Base-by-base conservation (phyloP, 768 basidiomycete species). In the Russula sp. region DNA sequence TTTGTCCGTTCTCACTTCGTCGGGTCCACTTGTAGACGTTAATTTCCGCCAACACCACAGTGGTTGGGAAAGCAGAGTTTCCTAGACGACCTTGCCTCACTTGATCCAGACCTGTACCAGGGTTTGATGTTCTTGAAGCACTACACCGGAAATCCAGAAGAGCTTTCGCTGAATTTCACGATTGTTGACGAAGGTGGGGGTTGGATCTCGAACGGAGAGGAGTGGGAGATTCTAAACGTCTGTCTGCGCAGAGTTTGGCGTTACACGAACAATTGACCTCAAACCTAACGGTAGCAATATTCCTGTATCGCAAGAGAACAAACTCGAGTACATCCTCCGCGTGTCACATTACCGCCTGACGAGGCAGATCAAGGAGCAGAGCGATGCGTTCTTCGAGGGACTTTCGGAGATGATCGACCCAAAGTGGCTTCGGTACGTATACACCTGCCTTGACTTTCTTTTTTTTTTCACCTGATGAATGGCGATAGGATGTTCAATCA, bases 111-210 rank as follows among this genome's bases (percentile, higher is more conserved):
- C 64, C 76, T 99, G 18, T 99, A 98, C 71, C 86, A 90, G 54
- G 96, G 96, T 0, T 79, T 98, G 1, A 80, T 96, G 49, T 93
- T 90, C 75, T 80, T 99, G 34, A 98, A 98, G 74, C 93, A 95
- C 69, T 96, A 94, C 70, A 77, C 82, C 0, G 91, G 87, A 1
- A 83, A 94, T 67, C 81, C 85, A 20, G 94, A 97, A 63, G 97
- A 98, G 43, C 76, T 98, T 10, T 83, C 92, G 0, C 73, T 98
- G 38, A 96, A 90, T 69, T 98, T 98, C 65, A 90, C 93, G 0
- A 82, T 96, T 38, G 87, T 86, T 0, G 79, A 86, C 16, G 91
- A 98, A 69, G 93, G 93, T 90, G 56, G 32, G 83, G 1, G 1
- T 20, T 20, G 36, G 16, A 70, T 13, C 25, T 42, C 3, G 54